A percentile compares a stretch with the other conserved stretches of the same genome.
phyloP scores from a whole-genome alignment of 2,329 filamentous ascomycete genomes.

The Coniochaeta hoffmannii region DNA sequence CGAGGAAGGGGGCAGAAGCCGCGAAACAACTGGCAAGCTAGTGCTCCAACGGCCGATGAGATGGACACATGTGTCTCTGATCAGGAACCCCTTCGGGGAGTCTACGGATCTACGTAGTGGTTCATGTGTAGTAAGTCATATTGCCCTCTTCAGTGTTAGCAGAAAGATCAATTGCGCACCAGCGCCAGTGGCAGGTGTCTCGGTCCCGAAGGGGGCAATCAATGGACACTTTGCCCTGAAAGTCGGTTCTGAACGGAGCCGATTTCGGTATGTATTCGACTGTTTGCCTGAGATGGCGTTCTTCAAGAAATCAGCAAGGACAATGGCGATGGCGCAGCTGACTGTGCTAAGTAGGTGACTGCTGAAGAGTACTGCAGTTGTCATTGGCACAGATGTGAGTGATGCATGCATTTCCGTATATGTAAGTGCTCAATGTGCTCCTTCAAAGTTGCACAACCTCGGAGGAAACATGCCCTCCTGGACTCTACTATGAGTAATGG shows the following conservation, averaged over 20 bases:
- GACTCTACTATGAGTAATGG: neutral
- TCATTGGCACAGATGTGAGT: neutral
- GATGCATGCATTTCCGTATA: neutral
- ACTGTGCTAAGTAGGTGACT: neutral
- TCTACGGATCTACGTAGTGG: neutral
- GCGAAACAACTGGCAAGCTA: neutral
- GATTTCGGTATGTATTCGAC: neutral
- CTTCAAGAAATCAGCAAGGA: neutral
- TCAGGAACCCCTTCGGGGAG: neutral
- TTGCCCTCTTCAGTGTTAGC: too few relatives aligned
- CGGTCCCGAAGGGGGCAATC: slow-evolving; percentile 2
- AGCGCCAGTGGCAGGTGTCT: neutral
- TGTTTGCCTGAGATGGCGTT: neutral
- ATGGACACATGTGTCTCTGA: neutral
- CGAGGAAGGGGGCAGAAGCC: neutral
- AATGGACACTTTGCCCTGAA: neutral
- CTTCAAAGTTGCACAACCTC: neutral
- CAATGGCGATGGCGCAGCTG: neutral
- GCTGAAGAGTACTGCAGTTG: neutral
- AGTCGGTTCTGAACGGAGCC: neutral
- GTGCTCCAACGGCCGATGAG: neutral
- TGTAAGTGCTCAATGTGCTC: neutral
- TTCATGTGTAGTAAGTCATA: neutral
- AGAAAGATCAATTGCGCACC: neutral
- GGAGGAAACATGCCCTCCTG: too few relatives aligned